These are phyloP conservation scores for Phytophthora hibernalis DNA, from an alignment of 352 stramenopile genomes.

Conservation along the genomic window DNA sequence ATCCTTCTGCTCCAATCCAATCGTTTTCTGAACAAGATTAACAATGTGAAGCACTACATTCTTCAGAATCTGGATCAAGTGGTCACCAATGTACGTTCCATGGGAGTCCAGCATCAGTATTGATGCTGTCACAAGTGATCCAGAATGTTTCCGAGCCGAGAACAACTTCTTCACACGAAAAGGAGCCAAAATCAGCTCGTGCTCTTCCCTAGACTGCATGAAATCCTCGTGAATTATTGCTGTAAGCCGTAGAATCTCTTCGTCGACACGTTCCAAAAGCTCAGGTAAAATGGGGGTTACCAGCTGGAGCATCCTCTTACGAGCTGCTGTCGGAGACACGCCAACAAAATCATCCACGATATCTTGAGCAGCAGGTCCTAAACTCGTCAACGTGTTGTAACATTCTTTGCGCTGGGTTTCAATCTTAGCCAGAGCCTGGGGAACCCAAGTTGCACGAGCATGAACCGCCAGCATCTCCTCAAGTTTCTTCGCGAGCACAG, in stretches of 20 bases:
- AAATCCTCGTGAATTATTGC: conserved; percentile 32
- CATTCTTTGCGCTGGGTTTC: conserved; percentile 1
- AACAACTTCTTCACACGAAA: conserved; percentile 15
- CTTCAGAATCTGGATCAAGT: conserved; percentile 38
- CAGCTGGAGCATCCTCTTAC: conserved; percentile 25
- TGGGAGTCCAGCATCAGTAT: conserved; percentile 31
- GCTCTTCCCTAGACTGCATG: conserved; percentile 27
- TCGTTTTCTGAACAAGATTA: conserved; percentile 26
- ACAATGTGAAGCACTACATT: conserved; percentile 37
- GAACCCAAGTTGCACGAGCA: conserved; percentile 38
- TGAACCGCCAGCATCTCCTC: conserved; percentile 48
- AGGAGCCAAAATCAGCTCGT: conserved; percentile 29
- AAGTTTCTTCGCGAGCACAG: conserved; percentile 34
- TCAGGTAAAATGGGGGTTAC: conserved; percentile 26
- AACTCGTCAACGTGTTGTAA: conserved; percentile 4
- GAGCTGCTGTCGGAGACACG: conserved; percentile 8
- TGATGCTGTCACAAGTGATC: conserved; percentile 24
- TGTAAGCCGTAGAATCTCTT: conserved; percentile 24
- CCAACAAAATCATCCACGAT: conserved; percentile 33
- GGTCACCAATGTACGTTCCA: conserved; percentile 16
- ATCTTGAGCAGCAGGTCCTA: conserved; percentile 28
- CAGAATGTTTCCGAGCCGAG: not conserved
- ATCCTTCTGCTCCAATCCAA: conserved; percentile 2
- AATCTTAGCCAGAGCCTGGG: conserved; percentile 23
- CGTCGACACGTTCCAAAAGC: conserved; percentile 24